Percentiles rank a stretch among this genome's conserved stretches.
Evolutionary conservation across 148 eudicot species (phyloP).

Genomic region (Spergularia marina): DNA sequence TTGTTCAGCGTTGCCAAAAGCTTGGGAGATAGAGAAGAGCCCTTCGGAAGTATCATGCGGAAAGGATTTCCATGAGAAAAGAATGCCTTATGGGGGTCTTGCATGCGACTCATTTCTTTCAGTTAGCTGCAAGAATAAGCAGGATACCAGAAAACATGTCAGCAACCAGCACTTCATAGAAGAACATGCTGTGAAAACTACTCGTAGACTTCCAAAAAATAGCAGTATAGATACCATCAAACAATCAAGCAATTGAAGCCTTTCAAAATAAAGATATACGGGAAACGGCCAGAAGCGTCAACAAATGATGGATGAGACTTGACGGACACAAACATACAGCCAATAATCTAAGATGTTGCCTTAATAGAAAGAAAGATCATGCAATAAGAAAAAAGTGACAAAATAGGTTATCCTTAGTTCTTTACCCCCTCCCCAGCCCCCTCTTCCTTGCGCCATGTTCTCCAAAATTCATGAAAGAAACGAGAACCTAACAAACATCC

Average conservation of each 20-base stretch:
- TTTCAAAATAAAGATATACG: background rate
- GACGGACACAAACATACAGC: background rate
- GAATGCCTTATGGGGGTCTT: slow-evolving; percentile 66
- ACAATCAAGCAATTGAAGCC: background rate
- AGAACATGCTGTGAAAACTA: background rate
- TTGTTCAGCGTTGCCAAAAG: slow-evolving; percentile 44
- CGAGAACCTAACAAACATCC: no score
- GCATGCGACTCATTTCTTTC: slow-evolving; percentile 62
- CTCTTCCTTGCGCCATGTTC: no score
- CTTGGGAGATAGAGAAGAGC: slow-evolving; percentile 56
- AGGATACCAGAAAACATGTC: background rate
- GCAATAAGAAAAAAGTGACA: no score
- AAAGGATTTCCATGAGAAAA: slow-evolving; percentile 78
- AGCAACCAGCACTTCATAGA: slow-evolving; percentile 4
- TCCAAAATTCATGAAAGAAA: no score
- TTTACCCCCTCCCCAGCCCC: no score
- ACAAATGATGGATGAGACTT: no score
- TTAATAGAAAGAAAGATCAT: background rate
- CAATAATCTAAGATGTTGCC: background rate
- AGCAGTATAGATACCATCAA: background rate
- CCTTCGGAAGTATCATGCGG: slow-evolving; percentile 56
- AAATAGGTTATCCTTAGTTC: no score
- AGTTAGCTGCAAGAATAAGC: slow-evolving; percentile 36
- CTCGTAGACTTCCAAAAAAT: background rate
- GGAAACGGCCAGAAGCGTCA: no score